phyloP scores from a whole-genome alignment of 2,329 filamentous ascomycete genomes.

The Aspergillus arachidicola region DNA sequence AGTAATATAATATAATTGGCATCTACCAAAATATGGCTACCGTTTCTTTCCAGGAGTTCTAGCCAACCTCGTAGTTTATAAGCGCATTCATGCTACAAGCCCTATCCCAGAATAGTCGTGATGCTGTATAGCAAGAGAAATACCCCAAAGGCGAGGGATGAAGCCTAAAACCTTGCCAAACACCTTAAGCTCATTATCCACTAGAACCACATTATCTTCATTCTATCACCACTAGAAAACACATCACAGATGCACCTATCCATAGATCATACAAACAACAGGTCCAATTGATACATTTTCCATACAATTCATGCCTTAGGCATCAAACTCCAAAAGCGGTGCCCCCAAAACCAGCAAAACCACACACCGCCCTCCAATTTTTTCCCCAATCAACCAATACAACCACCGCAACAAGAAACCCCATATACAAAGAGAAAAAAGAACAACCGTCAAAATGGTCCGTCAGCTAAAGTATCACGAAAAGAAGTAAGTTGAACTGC shows the following conservation, averaged over 20 bases:
- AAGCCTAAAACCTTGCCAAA: too few relatives aligned
- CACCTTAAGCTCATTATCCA: too few relatives aligned
- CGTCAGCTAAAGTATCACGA: constrained; percentile 97
- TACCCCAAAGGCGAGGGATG: too few relatives aligned
- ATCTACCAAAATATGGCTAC: neutral
- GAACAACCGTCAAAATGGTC: constrained; percentile 66
- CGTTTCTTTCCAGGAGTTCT: neutral
- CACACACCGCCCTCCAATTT: constrained; percentile 10
- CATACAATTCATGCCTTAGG: neutral
- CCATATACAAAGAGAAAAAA: neutral
- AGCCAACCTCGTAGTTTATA: neutral
- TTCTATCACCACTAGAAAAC: too few relatives aligned
- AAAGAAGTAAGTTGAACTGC: constrained; percentile 62
- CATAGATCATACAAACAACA: too few relatives aligned
- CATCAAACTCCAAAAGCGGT: neutral
- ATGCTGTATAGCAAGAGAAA: neutral
- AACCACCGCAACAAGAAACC: neutral
- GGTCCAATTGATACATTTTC: too few relatives aligned
- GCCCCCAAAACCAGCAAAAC: neutral
- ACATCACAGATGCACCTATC: too few relatives aligned
- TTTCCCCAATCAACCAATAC: constrained; percentile 1
- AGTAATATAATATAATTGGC: neutral
- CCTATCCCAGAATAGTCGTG: neutral
- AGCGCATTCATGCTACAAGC: neutral
- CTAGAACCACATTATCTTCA: too few relatives aligned